Evolutionary conservation across 345 rosid genomes (phyloP), one percentile per base, ranked within the genome.

Genomic region (Kandelia obovata): DNA sequence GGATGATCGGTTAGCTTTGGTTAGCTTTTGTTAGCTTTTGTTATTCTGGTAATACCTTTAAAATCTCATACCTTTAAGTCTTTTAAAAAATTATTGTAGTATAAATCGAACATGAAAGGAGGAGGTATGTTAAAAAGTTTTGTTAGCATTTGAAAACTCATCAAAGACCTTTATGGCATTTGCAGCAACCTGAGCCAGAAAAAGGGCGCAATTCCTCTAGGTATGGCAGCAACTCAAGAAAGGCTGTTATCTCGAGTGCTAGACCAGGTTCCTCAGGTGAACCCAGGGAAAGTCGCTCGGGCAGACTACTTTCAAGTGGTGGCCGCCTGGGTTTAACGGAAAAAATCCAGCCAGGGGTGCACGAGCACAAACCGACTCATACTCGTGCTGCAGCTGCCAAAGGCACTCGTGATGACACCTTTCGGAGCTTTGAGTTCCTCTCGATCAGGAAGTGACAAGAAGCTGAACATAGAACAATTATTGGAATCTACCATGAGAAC

Each of bases 341-440:
- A 21, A 77, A 76, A 68, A 39, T 60, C 46, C 77, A 72, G 31
- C 59, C 26, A 69, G 71, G 73, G 15, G 80, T 67, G 53, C 78
- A 69, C 47, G 92, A 95, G 52, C 83, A 89, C 25, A 88, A 83
- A 71, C 77, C 94, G 35, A 81, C 91, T 43, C 82, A 81, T 53
- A 60, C 83, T 58, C 91, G 94, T n/a, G 58, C 83, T 21, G 79
- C 77, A 28, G 81, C 84, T 56, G 70, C 86, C 25, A 84, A 81
- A 76, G 81, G 87, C 68, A 77, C 83, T 35, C 90, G 86, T 13
- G 91, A 88, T 70, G 98, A 92, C 34, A 67, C 90, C 55, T 77
- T 88, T 17, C 70, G 85, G 73, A 90, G 89, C 88, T 87, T 95
- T 4, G 98, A 95, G 78, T 85, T 88, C 59, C 85, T 95, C 51